phyloP scores from a whole-genome alignment of 805 yeast species.

The Schwanniomyces yamadae region DNA sequence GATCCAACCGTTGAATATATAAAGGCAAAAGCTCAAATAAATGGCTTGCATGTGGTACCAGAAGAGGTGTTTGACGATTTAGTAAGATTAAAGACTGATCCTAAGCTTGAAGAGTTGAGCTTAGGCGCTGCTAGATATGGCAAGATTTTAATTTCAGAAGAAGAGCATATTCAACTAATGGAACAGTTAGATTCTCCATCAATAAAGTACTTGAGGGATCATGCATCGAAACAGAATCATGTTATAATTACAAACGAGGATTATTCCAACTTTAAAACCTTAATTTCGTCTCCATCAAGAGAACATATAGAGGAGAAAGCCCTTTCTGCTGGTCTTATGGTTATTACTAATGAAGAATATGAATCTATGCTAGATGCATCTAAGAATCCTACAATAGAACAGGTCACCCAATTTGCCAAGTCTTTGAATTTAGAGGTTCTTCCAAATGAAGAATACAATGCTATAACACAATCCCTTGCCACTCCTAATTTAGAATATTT shows the following conservation, averaged over 20 bases:
- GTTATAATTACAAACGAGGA: constrained; percentile 5
- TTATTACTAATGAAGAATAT: constrained; percentile 13
- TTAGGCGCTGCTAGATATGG: constrained; percentile 17
- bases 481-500: constrained; percentile 31
- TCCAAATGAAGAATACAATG: constrained; percentile 14
- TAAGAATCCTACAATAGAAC: constrained; percentile 21
- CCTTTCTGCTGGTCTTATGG: constrained; percentile 7
- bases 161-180: constrained; percentile 11
- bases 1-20: constrained; percentile 19
- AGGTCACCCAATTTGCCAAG: constrained; percentile 18
- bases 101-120: constrained; percentile 22
- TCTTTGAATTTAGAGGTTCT: constrained; percentile 16
- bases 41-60: constrained; percentile 9
- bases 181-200: neutral
- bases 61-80: constrained; percentile 8
- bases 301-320: constrained; percentile 20
- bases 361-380: neutral
- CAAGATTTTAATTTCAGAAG: constrained; percentile 16
- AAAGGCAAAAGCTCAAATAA: constrained; percentile 13
- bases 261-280: constrained; percentile 12
- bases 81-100: constrained; percentile 13
- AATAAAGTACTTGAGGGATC: constrained; percentile 1
- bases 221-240: neutral
- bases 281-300: constrained; percentile 11
- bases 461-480: constrained; percentile 9